Base-by-base conservation (phyloP, 768 basidiomycete species). In the Kwoniella bestiolae region DNA sequence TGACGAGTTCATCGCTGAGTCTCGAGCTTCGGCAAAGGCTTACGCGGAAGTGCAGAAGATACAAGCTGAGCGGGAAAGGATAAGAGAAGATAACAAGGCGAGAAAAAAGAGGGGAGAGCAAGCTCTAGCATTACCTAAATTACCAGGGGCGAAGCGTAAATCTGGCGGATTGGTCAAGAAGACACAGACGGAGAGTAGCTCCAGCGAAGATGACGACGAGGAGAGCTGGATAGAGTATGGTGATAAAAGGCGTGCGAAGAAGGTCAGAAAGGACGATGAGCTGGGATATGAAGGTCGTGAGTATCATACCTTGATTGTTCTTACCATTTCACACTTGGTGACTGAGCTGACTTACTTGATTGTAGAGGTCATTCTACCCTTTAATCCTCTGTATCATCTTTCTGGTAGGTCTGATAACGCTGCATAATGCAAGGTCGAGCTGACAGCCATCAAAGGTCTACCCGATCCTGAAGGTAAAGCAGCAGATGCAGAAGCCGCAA, bases 261-360 rank as follows among this genome's bases (percentile, higher is more conserved):
- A 62, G 8, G 46, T 26, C 32, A 56, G 35, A 28, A 60, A 35
- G 34, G 60, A 56, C 11, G 62, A 64, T 8, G 56, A 59, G 1
- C 38, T 60, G 8, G 18, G 2, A 8, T 71, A 71, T 52, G 70
- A 76, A 67, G 74, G 74, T 18, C 72, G 74, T 76, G 56, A 71
- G 74, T 70, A n/a, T n/a, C n/a, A n/a, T n/a, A n/a, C n/a, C n/a
- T n/a, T n/a, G n/a, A n/a, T n/a, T n/a, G n/a, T n/a, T n/a, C n/a
- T n/a, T n/a, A n/a, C n/a, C n/a, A n/a, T n/a, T n/a, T n/a, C n/a
- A n/a, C n/a, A n/a, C n/a, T n/a, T n/a, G n/a, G n/a, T n/a, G n/a
- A n/a, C n/a, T n/a, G 14, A 21, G 16, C 26, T 16, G 32, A 29
- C 8, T 56, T 3, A 12, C 16, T 3, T 26, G 1, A 29, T 28